Evolutionary conservation across 768 basidiomycete species (phyloP), one percentile per base, ranked within the genome.

Genomic region (Kwoniella dejecticola): DNA sequence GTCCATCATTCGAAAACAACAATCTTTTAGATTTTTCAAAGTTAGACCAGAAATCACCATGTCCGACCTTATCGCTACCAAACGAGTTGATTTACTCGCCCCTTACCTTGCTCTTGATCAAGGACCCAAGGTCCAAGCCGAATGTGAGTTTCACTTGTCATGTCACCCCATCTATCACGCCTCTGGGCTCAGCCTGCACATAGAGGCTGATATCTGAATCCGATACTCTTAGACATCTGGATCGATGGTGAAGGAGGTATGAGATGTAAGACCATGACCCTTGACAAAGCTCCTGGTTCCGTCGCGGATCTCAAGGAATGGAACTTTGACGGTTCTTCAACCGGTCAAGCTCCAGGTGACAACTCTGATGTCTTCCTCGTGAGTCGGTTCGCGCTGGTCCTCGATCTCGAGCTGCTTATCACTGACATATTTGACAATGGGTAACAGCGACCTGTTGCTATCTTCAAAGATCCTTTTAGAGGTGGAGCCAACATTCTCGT

Each of bases 401-500:
- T n/a, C n/a, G n/a, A n/a, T n/a, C n/a, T n/a, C n/a, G n/a, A n/a
- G n/a, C n/a, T n/a, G n/a, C n/a, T n/a, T n/a, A n/a, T n/a, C n/a
- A n/a, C n/a, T n/a, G n/a, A n/a, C n/a, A n/a, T n/a, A n/a, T n/a
- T n/a, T n/a, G n/a, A n/a, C n/a, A n/a, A n/a, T n/a, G n/a, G n/a
- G n/a, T n/a, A n/a, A n/a, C 23, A 79, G 76, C 90, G 94, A 69
- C 96, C 96, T 48, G 91, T 87, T 60, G 87, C 94, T 72, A 92
- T 93, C 83, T 99, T 96, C 88, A 93, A 89, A 75, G 96, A 99
- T 78, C 96, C 96, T 56, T 99, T 98, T 92, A 92, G 96, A 65
- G 90, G 93, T 50, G 95, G 95, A 58, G 88, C 93, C 83, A 97
- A 96, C 83, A 96, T 97, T 74, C 85, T 97, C 62, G 93, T 97